Evolutionary conservation across 1,139 yeast genomes (phyloP).

Genomic region (Saccharomyces hybrid): DNA sequence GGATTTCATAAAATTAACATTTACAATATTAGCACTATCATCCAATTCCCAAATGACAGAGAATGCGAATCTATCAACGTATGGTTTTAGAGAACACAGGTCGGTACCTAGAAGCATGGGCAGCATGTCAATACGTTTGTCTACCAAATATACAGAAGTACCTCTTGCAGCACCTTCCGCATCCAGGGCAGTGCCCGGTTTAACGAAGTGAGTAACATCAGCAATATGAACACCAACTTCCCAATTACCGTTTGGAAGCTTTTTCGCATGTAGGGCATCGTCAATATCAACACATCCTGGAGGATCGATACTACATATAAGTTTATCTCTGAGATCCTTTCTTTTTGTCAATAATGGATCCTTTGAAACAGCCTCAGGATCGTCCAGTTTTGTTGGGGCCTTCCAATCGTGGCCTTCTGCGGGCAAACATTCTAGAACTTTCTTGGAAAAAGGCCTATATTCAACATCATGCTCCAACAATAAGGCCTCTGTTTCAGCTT

Average conservation of each 20-base stretch:
- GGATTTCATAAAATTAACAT: slow-evolving; percentile 75
- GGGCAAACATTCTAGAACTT: slow-evolving; percentile 89
- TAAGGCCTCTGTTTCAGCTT: slow-evolving; percentile 94
- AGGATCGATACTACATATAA: slow-evolving; percentile 95
- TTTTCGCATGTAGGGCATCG: slow-evolving; percentile 88
- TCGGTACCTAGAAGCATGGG: slow-evolving; percentile 95
- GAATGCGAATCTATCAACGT: slow-evolving; percentile 93
- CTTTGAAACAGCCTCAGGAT: slow-evolving; percentile 37
- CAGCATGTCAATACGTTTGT: slow-evolving; percentile 97
- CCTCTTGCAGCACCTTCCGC: slow-evolving; percentile 96
- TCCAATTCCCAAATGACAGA: slow-evolving; percentile 95
- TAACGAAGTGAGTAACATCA: slow-evolving; percentile 95
- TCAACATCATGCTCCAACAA: slow-evolving; percentile 93
- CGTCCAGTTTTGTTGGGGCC: slow-evolving; percentile 59
- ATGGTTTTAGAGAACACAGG: slow-evolving; percentile 88
- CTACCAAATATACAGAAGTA: slow-evolving; percentile 95
- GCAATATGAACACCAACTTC: slow-evolving; percentile 99
- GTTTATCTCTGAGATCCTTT: slow-evolving; percentile 75
- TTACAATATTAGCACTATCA: slow-evolving; percentile 76
- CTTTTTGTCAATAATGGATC: slow-evolving; percentile 61
- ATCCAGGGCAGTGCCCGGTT: slow-evolving; percentile 85
- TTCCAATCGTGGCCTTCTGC: slow-evolving; percentile 88
- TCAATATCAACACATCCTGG: slow-evolving; percentile 98
- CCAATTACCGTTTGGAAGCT: slow-evolving; percentile 83
- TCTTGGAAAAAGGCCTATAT: slow-evolving; percentile 88